Conservation (phyloP, 768 basidiomycete species). For the Pseudohyphozyma bogoriensis region DNA sequence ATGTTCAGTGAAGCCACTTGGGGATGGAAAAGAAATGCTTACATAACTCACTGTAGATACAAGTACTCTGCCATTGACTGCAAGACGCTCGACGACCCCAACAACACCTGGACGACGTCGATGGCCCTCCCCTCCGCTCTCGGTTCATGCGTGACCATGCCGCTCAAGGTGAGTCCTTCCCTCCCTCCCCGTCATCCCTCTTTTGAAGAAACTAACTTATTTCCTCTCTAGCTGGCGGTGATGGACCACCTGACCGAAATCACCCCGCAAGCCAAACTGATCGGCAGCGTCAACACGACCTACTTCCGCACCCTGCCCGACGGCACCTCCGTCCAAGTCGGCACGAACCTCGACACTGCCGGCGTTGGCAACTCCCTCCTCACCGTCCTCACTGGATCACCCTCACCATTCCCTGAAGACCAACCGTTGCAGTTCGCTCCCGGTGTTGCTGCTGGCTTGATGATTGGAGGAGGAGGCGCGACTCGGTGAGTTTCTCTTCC, state of each 20-base stretch:
- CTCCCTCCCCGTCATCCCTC: too few relatives aligned
- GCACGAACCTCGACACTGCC: constrained; percentile 13
- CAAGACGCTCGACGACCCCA: background rate
- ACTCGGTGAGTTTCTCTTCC: too few relatives aligned
- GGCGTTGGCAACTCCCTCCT: constrained; percentile 15
- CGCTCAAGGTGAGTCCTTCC: background rate
- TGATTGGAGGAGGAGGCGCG: constrained; percentile 11
- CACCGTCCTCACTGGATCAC: background rate
- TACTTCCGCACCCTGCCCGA: background rate
- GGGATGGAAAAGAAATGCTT: background rate
- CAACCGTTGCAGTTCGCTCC: background rate
- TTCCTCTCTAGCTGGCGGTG: background rate
- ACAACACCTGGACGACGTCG: background rate
- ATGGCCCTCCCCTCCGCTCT: background rate
- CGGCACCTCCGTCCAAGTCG: background rate
- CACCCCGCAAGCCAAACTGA: background rate
- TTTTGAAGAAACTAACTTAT: background rate
- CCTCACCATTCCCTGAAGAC: constrained; percentile 1
- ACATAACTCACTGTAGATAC: background rate
- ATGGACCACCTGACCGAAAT: constrained; percentile 8
- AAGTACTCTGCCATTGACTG: background rate
- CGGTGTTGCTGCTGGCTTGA: background rate
- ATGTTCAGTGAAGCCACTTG: background rate
- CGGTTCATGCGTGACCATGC: constrained; percentile 14
- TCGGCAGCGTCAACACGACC: constrained; percentile 20